Evolutionary conservation across 768 basidiomycete species (phyloP), one percentile per base, ranked within the genome.

Genomic region (Boletus tylopilopsis): DNA sequence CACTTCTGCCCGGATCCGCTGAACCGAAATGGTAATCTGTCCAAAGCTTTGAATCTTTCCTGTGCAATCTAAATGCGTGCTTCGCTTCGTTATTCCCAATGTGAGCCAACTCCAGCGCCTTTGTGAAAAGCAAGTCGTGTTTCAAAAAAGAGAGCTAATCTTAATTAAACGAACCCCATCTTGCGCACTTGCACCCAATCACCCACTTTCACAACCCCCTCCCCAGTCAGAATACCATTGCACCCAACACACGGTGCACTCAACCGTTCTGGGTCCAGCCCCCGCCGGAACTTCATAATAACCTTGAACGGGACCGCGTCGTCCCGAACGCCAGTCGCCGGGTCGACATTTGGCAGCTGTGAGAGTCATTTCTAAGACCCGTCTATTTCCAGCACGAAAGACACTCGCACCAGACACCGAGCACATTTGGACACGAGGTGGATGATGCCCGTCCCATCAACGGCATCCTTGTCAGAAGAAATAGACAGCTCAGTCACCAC

Each of bases 251-350:
- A 89, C 1, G 87, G 73, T 55, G 74, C 76, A 67, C 71, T 66
- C 51, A 72, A 73, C 2, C 71, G 56, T 19, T 50, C 60, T 0
- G 78, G 76, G 61, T 86, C 80, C 43, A 84, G 47, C 16, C 82
- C 81, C 25, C 64, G 78, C 32, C 87, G 78, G 64, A 86, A 84
- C 70, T 85, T 87, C 78, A 82, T 82, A 10, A 89, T 61, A 7
- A 82, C 77, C 67, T 90, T 88, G 68, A 72, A 87, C 5, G 88
- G 88, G 5, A 90, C 87, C 0, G 85, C 84, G 15, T 73, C 74
- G 58, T 91, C 87, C 18, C 81, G 77, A 18, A 76, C 64, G 25
- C 87, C 88, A 4, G 81, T 83, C 35, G 72, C 69, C 0, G 84
- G 76, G 58, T 80, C 78, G 15, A 90, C 78, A 55, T 90, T 90